Conservation (phyloP, 2,329 filamentous ascomycete species). For the Trichoderma oligosporum region DNA sequence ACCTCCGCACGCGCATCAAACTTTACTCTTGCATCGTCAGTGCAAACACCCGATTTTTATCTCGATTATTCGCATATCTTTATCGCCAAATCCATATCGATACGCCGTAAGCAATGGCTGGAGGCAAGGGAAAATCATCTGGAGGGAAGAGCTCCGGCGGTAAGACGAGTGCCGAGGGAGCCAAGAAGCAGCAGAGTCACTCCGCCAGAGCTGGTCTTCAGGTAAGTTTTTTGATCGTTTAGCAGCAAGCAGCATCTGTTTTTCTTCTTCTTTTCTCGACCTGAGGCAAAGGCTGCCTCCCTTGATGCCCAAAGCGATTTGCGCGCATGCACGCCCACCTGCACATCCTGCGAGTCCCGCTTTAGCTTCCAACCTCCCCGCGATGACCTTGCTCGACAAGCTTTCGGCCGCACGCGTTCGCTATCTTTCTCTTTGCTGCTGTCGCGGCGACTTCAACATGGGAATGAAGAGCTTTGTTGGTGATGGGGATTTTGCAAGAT, state of each 20-base stretch:
- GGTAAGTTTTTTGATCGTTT: constrained; percentile 55
- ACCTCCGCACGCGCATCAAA: constrained; percentile 11
- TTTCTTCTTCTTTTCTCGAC: background rate
- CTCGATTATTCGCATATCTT: background rate
- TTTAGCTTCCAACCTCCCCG: constrained; percentile 16
- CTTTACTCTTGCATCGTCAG: background rate
- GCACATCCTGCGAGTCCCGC: constrained; percentile 19
- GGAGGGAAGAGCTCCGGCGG: constrained; percentile 85
- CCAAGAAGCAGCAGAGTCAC: constrained; percentile 91
- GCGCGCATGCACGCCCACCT: constrained; percentile 19
- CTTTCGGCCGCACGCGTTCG: constrained; percentile 10
- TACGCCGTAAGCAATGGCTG: constrained; percentile 54
- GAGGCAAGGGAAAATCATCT: constrained; percentile 89
- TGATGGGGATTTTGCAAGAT: background rate
- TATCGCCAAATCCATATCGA: constrained; percentile 3
- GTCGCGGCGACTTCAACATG: background rate
- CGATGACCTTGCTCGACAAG: constrained; percentile 16
- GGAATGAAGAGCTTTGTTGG: background rate
- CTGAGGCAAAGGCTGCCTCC: background rate
- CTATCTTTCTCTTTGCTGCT: background rate
- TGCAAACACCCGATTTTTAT: constrained; percentile 3
- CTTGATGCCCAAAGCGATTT: constrained; percentile 20
- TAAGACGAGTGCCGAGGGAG: constrained; percentile 62
- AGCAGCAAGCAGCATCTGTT: constrained; percentile 1
- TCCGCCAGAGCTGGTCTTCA: constrained; percentile 92